These are phyloP conservation scores for Entrophospora sp. DNA, from an alignment of 192 early-diverging fungal genomes.

Conservation along the genomic window DNA sequence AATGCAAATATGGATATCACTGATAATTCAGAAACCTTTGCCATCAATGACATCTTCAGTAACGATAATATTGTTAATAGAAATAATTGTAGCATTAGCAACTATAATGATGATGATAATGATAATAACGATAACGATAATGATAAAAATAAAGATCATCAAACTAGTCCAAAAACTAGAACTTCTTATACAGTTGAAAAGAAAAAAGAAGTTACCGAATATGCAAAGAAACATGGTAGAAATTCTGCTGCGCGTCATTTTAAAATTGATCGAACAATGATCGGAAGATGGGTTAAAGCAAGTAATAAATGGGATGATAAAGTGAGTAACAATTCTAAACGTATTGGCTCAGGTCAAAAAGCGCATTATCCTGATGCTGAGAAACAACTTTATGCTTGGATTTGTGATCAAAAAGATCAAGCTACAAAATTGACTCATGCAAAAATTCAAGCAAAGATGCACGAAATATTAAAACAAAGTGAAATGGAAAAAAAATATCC, in stretches of 20 bases:
- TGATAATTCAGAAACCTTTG: no score
- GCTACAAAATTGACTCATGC: background rate
- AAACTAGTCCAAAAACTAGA: no score
- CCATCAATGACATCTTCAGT: no score
- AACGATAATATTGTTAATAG: no score
- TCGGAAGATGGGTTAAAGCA: background rate
- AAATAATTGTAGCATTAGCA: no score
- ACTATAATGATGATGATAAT: no score
- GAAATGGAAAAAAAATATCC: background rate
- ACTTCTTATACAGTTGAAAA: background rate
- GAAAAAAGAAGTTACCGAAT: background rate
- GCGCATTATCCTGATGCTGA: background rate
- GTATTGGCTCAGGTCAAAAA: background rate
- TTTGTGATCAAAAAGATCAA: background rate
- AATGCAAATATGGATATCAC: no score
- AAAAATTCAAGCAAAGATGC: background rate
- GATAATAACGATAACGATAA: no score
- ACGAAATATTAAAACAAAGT: background rate
- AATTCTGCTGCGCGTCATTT: background rate
- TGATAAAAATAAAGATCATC: no score
- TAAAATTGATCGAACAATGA: background rate
- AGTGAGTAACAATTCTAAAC: background rate
- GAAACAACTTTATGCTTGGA: background rate
- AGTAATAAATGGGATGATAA: background rate
- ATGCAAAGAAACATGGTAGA: background rate